Evolutionary conservation across 2,329 filamentous ascomycete species (phyloP).

Genomic region (Alternaria postmessia): DNA sequence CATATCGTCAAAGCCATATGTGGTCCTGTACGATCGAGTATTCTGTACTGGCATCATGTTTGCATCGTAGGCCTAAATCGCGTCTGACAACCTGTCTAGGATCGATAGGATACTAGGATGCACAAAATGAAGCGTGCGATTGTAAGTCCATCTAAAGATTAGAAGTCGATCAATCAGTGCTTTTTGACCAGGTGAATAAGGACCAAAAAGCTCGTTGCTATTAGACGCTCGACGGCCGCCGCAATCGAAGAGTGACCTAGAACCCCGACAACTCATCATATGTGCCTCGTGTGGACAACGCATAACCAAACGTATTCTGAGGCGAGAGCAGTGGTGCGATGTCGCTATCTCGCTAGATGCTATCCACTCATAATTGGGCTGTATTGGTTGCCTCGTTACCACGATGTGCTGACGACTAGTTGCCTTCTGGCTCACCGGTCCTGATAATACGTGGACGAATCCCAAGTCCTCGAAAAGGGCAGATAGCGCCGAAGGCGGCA

Average conservation of each 20-base stretch:
- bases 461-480: not conserved
- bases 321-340: not conserved
- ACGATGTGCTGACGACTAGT: not conserved
- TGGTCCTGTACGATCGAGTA: not conserved
- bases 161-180: not conserved
- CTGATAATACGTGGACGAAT: not conserved
- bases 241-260: not conserved
- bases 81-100: not conserved
- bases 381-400: not conserved
- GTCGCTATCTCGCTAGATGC: not conserved
- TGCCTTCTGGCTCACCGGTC: constrained; percentile 6
- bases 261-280: not conserved
- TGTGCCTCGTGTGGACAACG: not conserved
- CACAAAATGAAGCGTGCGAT: not conserved
- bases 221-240: not conserved
- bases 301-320: not conserved
- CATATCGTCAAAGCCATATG: not conserved
- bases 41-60: not conserved
- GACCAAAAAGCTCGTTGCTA: not conserved
- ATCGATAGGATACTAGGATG: not conserved
- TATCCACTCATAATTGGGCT: not conserved
- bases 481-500: not conserved
- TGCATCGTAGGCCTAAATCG: not conserved
- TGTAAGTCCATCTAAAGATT: not conserved
- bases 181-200: not conserved